These are phyloP conservation scores for Inga oerstediana DNA, from an alignment of 306 rosid genomes.

Conservation along the genomic window DNA sequence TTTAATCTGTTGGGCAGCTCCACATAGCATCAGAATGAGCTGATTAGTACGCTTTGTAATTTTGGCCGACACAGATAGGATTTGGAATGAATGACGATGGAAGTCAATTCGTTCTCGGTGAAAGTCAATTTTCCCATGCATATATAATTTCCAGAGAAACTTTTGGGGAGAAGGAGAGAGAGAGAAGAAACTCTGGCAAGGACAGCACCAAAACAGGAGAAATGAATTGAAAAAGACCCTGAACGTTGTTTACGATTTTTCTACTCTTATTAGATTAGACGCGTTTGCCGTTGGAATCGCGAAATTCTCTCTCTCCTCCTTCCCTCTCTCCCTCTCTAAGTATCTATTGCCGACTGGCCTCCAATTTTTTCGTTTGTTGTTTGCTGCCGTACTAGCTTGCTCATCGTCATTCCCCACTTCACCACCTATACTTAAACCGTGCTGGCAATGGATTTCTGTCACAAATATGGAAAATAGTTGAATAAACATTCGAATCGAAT, in stretches of 20 bases:
- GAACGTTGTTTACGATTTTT: constrained; percentile 30
- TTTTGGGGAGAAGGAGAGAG: not conserved
- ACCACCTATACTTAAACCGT: constrained; percentile 16
- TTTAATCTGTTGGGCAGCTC: too few relatives aligned
- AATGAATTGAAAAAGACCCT: not conserved
- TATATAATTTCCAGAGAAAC: not conserved
- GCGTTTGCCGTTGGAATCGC: constrained; percentile 37
- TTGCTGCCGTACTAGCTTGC: not conserved
- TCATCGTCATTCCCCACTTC: constrained; percentile 31
- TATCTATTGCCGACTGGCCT: not conserved
- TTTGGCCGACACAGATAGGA: not conserved
- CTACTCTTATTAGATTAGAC: not conserved
- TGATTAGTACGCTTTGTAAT: not conserved
- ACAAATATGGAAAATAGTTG: not conserved
- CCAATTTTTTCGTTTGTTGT: not conserved
- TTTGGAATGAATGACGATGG: not conserved
- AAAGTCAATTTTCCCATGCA: not conserved
- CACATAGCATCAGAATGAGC: too few relatives aligned
- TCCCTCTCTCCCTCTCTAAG: not conserved
- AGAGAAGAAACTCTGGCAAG: not conserved
- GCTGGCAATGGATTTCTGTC: not conserved
- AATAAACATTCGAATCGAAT: constrained; percentile 5
- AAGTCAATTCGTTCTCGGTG: not conserved
- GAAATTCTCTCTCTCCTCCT: not conserved
- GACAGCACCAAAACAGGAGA: not conserved